These are phyloP conservation scores for Aspergillus homomorphus DNA, from an alignment of 495 filamentous ascomycete genomes.

Conservation along the genomic window DNA sequence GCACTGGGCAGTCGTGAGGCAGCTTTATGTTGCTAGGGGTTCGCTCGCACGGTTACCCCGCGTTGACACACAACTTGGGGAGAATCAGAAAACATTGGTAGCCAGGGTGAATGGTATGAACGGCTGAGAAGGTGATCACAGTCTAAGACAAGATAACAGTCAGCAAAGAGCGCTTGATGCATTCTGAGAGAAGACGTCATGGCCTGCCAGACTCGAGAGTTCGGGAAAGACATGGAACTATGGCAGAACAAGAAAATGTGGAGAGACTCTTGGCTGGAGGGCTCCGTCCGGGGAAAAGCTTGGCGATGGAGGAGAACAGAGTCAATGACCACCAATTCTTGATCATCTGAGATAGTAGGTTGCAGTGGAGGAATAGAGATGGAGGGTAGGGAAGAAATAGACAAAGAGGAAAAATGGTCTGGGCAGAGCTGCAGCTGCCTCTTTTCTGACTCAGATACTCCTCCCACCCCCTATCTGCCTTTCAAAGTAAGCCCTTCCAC, in stretches of 20 bases:
- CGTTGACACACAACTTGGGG: neutral
- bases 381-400: no score
- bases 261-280: neutral
- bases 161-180: neutral
- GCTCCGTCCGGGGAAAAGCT: neutral
- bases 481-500: neutral
- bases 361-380: neutral
- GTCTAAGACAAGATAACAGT: no score
- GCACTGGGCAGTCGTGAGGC: no score
- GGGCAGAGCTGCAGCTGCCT: neutral
- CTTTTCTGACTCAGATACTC: neutral
- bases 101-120: neutral
- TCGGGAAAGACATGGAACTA: neutral
- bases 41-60: neutral
- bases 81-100: neutral
- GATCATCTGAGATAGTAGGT: neutral
- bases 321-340: neutral
- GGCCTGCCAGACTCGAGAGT: neutral
- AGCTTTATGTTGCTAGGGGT: no score
- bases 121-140: no score
- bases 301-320: neutral
- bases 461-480: neutral
- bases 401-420: neutral
- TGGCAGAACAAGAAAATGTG: neutral
- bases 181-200: neutral